Evolutionary conservation across 805 yeast genomes (phyloP), one percentile per base, ranked within the genome.

Genomic region (Scheffersomyces amazonensis): DNA sequence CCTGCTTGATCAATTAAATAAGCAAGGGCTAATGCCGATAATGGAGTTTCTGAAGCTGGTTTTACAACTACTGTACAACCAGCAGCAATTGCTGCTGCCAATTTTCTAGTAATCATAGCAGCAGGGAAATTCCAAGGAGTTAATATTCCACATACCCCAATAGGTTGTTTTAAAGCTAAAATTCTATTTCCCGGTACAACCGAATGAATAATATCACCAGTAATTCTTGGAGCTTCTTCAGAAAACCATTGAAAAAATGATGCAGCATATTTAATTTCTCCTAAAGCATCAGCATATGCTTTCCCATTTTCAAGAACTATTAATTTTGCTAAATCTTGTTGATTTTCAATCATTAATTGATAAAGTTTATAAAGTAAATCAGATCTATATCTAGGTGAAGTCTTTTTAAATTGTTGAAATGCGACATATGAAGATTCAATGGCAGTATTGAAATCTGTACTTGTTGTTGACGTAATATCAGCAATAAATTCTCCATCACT

Each of bases 191-290:
- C 47, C 1, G 74, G 56, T 42, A 63, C 66, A 36, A 74, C 66
- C 2, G 87, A 75, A n/a, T 75, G 73, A 38, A 84, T 77, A 13
- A 73, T 64, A 45, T 80, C 82, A n/a, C 91, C 93, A 37, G 77
- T 65, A 19, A 76, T 59, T 49, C 88, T 73, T 28, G 88, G 85
- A 6, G 91, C 91, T 48, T 80, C 86, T 58, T 84, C 93, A 22
- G 95, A 72, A 55, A 80, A 90, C 96, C 97, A 90, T 54, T 87
- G 89, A 58, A 87, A 84, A 60, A 84, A 89, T 5, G 86, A 76
- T 1, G 87, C 83, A 8, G 84, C 81, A 48, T 81, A 80, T 35
- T 52, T 57, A 20, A 84, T 71, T 56, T 85, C 93, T 4, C 89
- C 90, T 35, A 63, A 54, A n/a, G 91, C 81, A 54, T 85, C 93